Conservation (phyloP, 352 stramenopile species). For the Pythium grandisporangium region DNA sequence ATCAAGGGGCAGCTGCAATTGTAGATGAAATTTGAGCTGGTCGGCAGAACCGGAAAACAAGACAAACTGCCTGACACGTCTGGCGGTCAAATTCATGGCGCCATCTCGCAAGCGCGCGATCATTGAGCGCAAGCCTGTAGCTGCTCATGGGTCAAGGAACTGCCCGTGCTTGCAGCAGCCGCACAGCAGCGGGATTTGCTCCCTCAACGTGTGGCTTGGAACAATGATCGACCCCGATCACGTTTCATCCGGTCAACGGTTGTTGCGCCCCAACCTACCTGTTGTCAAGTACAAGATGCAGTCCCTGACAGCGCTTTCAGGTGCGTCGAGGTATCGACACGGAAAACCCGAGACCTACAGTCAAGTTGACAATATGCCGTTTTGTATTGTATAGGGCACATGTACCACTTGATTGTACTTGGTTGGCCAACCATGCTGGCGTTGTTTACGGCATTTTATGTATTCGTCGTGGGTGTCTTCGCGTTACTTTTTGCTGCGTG, state of each 20-base stretch:
- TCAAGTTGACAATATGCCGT: too few species aligned
- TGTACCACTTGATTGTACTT: constrained; percentile 46
- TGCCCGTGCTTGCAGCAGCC: constrained; percentile 21
- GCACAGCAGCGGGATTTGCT: constrained; percentile 29
- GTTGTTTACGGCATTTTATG: constrained; percentile 39
- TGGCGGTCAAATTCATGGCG: too few species aligned
- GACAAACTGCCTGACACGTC: too few species aligned
- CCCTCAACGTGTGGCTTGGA: constrained; percentile 42
- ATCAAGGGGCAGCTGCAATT: too few species aligned
- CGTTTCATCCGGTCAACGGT: constrained; percentile 3
- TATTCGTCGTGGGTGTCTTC: constrained; percentile 33
- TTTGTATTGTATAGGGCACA: constrained; percentile 12
- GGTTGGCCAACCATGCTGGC: constrained; percentile 29
- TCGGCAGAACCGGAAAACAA: too few species aligned
- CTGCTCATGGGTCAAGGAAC: constrained; percentile 1
- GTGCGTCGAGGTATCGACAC: too few species aligned
- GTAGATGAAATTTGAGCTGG: too few species aligned
- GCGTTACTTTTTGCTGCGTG: constrained; percentile 32
- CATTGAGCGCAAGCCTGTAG: constrained; percentile 8
- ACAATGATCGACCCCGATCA: constrained; percentile 29
- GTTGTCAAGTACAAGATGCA: constrained; percentile 43
- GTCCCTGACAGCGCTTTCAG: constrained; percentile 21
- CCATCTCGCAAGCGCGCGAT: constrained; percentile 30
- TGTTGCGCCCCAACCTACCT: constrained; percentile 31
- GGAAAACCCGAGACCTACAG: too few species aligned